Evolutionary conservation across 306 rosid genomes (phyloP).

Genomic region (Cercis canadensis): DNA sequence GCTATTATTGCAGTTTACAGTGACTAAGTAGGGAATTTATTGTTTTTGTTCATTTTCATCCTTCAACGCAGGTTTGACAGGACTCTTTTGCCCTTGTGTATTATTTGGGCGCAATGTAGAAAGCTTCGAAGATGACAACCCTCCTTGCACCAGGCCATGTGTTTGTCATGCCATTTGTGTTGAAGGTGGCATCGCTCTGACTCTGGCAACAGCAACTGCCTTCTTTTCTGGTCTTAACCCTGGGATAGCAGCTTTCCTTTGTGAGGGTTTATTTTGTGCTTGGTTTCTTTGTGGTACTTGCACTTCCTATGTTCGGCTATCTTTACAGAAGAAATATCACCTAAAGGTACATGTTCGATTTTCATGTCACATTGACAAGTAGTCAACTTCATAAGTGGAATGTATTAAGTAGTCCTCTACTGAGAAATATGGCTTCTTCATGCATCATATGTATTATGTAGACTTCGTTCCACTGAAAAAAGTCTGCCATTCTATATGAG

Average conservation of each 20-base stretch:
- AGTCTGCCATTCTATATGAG: no score
- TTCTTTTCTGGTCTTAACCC: slow-evolving; percentile 67
- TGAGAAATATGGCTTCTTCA: no score
- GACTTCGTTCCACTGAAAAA: no score
- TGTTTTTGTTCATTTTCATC: slow-evolving; percentile 23
- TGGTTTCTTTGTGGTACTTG: slow-evolving; percentile 99
- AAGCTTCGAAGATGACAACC: slow-evolving; percentile 64
- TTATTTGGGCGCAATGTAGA: slow-evolving; percentile 89
- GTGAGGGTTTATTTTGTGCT: slow-evolving; percentile 88
- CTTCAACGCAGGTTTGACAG: slow-evolving; percentile 73
- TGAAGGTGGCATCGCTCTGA: slow-evolving; percentile 91
- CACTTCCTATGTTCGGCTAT: slow-evolving; percentile 84
- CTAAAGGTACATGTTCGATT: slow-evolving; percentile 62
- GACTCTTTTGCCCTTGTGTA: slow-evolving; percentile 92
- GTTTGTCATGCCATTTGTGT: slow-evolving; percentile 88
- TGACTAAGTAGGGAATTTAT: slow-evolving; percentile 9
- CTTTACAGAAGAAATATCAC: slow-evolving; percentile 91
- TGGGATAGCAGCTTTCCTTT: slow-evolving; percentile 65
- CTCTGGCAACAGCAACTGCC: slow-evolving; percentile 78
- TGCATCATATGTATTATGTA: no score
- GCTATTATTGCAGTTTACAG: neutral
- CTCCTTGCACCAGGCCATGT: slow-evolving; percentile 83
- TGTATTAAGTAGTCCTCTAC: no score
- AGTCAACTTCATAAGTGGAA: no score
- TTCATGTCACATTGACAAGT: neutral